These are phyloP conservation scores for Thielaviopsis punctulata DNA, from an alignment of 2,329 filamentous ascomycete species.

Conservation along the genomic window DNA sequence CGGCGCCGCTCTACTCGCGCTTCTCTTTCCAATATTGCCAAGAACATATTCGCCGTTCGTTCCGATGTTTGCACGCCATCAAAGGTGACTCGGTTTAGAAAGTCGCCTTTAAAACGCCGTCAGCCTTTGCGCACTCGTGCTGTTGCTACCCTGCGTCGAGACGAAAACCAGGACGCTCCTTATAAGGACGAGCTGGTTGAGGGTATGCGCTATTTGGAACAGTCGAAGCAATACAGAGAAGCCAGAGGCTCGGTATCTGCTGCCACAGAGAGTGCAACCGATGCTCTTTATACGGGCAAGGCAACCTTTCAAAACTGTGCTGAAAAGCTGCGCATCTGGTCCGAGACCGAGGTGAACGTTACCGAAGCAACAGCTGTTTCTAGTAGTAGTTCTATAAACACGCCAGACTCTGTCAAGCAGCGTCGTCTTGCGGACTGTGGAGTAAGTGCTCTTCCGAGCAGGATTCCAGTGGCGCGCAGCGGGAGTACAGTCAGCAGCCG, in stretches of 20 bases:
- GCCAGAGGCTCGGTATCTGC: background rate
- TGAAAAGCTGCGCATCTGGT: background rate
- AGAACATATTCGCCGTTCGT: constrained; percentile 1
- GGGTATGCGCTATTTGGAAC: constrained; percentile 70
- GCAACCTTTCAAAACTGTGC: background rate
- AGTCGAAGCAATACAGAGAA: constrained; percentile 62
- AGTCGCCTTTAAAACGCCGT: constrained; percentile 8
- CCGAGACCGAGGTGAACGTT: background rate
- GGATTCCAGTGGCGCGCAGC: background rate
- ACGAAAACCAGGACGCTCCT: constrained; percentile 35
- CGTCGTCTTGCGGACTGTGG: background rate
- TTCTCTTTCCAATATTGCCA: constrained; percentile 3
- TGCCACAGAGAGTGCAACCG: background rate
- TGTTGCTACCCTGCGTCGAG: background rate
- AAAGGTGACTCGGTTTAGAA: background rate
- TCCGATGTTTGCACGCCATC: background rate
- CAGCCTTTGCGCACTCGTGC: constrained; percentile 1
- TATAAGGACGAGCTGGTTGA: constrained; percentile 59
- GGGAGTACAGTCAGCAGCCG: background rate
- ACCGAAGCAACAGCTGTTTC: background rate
- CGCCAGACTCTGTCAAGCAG: background rate
- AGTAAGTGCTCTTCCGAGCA: background rate
- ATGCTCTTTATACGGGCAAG: background rate
- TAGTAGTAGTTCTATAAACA: background rate
- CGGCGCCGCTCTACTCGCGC: constrained; percentile 16